A percentile compares a stretch with the other conserved stretches of the same genome.
phyloP scores from a whole-genome alignment of 2,329 filamentous ascomycete genomes.

The Diaporthe sp. region DNA sequence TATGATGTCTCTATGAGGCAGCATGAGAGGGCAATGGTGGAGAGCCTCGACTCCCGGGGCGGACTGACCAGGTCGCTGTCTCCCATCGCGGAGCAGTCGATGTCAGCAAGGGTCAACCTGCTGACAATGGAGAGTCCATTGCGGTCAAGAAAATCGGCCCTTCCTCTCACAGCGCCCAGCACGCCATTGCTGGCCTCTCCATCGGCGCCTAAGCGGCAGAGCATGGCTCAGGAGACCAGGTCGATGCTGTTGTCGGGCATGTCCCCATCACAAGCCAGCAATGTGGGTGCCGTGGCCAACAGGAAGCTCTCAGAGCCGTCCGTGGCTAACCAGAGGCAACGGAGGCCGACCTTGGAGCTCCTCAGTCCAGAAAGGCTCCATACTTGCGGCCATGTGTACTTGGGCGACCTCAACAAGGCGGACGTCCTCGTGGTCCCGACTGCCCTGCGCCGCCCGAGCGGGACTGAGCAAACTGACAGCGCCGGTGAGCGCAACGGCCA shows the following conservation, averaged over 20 bases:
- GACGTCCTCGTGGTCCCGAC: constrained; percentile 61
- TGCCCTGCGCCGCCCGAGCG: constrained; percentile 52
- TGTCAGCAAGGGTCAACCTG: constrained; percentile 43
- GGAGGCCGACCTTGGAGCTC: constrained; percentile 43
- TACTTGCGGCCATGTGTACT: constrained; percentile 56
- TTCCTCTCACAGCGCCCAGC: constrained; percentile 33
- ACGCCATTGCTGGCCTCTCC: constrained; percentile 38
- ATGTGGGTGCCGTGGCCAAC: constrained; percentile 37
- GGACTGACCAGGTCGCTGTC: constrained; percentile 43
- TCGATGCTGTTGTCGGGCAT: constrained; percentile 48
- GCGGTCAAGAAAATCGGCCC: background rate
- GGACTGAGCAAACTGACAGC: constrained; percentile 37
- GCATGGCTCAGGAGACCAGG: constrained; percentile 47
- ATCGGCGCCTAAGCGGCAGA: constrained; percentile 42
- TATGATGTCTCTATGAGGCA: constrained; percentile 51
- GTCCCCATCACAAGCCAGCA: constrained; percentile 36
- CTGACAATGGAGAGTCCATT: constrained; percentile 45
- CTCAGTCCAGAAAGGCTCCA: constrained; percentile 52
- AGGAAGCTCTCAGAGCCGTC: constrained; percentile 45
- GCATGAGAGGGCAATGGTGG: constrained; percentile 52
- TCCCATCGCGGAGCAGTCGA: constrained; percentile 48
- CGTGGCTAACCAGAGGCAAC: constrained; percentile 31
- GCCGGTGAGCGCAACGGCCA: constrained; percentile 21
- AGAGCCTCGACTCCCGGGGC: constrained; percentile 48
- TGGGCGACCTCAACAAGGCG: constrained; percentile 55